These are phyloP conservation scores for Blastobotrys robertii DNA, from an alignment of 805 yeast genomes.

Conservation along the genomic window DNA sequence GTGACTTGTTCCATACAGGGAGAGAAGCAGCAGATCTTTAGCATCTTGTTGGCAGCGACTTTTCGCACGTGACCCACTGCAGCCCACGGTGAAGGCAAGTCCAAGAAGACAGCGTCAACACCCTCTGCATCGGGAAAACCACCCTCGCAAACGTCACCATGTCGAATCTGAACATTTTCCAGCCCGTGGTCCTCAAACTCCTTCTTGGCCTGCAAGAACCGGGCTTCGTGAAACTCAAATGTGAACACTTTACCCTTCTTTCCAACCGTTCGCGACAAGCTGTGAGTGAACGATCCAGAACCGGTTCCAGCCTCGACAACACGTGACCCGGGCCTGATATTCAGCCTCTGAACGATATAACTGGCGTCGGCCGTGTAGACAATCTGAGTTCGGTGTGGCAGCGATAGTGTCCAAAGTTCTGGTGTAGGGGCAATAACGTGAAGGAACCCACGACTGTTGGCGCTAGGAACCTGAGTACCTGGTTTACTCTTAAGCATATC, in stretches of 20 bases:
- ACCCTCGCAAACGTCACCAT: constrained; percentile 83
- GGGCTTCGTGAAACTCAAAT: constrained; percentile 82
- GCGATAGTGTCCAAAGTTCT: constrained; percentile 90
- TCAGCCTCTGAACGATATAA: constrained; percentile 74
- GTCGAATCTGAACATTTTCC: constrained; percentile 57
- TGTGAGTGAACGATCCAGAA: constrained; percentile 90
- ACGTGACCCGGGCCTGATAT: constrained; percentile 59
- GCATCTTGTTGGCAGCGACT: constrained; percentile 47
- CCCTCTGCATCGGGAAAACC: constrained; percentile 55
- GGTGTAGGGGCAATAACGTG: constrained; percentile 88
- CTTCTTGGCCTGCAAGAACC: constrained; percentile 65
- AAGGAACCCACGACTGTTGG: constrained; percentile 67
- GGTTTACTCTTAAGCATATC: constrained; percentile 70
- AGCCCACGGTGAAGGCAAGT: constrained; percentile 94
- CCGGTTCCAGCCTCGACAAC: constrained; percentile 99
- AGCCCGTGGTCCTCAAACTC: constrained; percentile 75
- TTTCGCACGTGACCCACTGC: constrained; percentile 68
- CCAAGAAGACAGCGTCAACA: constrained; percentile 67
- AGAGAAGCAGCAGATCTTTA: constrained; percentile 85
- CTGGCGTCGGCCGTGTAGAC: constrained; percentile 95
- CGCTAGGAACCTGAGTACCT: constrained; percentile 73
- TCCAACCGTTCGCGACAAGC: constrained; percentile 73
- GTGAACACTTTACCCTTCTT: constrained; percentile 58
- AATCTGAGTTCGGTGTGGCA: constrained; percentile 96
- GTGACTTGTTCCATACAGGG: constrained; percentile 98